Conservation (phyloP, 257 asterid genomes). For the Cruciata laevipes region DNA sequence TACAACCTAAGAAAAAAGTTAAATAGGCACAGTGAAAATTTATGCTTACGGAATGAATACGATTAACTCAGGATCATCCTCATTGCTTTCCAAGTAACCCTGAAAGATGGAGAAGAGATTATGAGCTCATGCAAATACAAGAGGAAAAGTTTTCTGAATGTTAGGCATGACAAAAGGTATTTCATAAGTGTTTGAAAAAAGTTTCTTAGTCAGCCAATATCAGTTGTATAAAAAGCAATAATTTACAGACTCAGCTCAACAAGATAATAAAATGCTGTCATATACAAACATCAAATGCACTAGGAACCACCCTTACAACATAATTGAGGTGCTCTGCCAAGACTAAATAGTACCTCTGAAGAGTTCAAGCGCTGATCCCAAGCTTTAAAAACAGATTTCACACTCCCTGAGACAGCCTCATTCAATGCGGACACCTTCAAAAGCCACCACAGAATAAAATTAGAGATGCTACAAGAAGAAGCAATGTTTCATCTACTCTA, state of each 20-base stretch:
- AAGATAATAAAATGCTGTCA: not conserved
- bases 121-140: constrained; percentile 11
- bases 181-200: not conserved
- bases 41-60: constrained; percentile 87
- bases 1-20: not conserved
- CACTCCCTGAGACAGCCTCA: constrained; percentile 88
- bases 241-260: not conserved
- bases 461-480: not conserved
- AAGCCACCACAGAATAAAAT: constrained; percentile 12
- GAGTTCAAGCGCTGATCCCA: constrained; percentile 93
- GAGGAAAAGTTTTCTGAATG: not conserved
- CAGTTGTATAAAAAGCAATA: not conserved
- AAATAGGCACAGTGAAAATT: not conserved
- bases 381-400: constrained; percentile 73
- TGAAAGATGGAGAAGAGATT: constrained; percentile 23
- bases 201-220: not conserved
- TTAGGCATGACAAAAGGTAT: not conserved
- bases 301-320: too few species aligned
- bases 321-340: not conserved
- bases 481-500: not conserved
- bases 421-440: constrained; percentile 81
- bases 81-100: constrained; percentile 97
- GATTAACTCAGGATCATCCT: constrained; percentile 91
- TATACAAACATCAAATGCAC: not conserved
- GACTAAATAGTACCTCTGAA: constrained; percentile 46